phyloP scores from a whole-genome alignment of 495 filamentous ascomycete species.

The Penicillium odoratum region DNA sequence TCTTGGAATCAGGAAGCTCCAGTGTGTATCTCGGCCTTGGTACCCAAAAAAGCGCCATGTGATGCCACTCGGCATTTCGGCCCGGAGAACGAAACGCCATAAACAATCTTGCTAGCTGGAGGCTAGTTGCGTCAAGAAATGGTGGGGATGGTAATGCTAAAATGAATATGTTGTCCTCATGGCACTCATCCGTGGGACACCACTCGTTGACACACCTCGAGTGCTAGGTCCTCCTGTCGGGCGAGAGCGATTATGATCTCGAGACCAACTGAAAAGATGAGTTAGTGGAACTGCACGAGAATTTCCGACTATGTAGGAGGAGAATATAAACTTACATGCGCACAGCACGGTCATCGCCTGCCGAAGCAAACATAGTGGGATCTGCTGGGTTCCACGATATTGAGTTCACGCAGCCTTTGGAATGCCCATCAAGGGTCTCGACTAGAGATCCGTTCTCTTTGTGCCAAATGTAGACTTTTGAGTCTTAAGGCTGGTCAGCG shows the following conservation, averaged over 20 bases:
- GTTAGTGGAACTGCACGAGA: neutral
- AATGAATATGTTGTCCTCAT: constrained; percentile 43
- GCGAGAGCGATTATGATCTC: constrained; percentile 31
- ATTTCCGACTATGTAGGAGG: neutral
- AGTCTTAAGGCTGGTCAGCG: constrained; percentile 51
- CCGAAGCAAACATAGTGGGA: constrained; percentile 84
- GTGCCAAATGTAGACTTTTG: constrained; percentile 84
- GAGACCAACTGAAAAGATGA: constrained; percentile 37
- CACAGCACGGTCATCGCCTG: constrained; percentile 82
- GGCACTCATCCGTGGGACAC: constrained; percentile 43
- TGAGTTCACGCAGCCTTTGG: constrained; percentile 77
- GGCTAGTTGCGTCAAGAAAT: neutral
- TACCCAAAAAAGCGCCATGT: constrained; percentile 7
- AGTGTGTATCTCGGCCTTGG: constrained; percentile 11
- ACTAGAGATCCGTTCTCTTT: constrained; percentile 75
- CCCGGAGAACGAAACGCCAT: neutral
- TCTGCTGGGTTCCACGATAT: constrained; percentile 87
- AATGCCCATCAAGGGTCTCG: constrained; percentile 73
- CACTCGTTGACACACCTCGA: constrained; percentile 31
- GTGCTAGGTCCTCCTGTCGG: constrained; percentile 20
- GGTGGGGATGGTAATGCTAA: constrained; percentile 3
- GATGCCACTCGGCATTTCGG: constrained; percentile 5
- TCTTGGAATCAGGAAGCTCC: constrained; percentile 26
- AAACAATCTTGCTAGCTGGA: neutral
- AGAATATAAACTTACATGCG: constrained; percentile 64